Evolutionary conservation across 345 rosid genomes (phyloP).

Genomic region (Salix udensis): DNA sequence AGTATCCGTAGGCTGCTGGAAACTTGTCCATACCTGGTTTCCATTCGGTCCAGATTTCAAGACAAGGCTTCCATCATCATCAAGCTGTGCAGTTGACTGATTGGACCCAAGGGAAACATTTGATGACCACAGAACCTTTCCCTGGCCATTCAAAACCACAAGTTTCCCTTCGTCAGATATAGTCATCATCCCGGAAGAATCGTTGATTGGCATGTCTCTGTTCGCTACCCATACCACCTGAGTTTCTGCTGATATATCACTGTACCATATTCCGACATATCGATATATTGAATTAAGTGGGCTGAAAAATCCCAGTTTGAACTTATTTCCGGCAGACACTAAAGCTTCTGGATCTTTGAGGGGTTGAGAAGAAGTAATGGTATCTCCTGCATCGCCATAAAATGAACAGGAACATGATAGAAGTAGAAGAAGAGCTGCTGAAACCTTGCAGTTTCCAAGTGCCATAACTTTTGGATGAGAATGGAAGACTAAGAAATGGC

Average conservation of each 20-base stretch:
- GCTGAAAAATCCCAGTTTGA: not conserved
- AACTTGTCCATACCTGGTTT: too few species aligned
- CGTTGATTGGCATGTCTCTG: slow-evolving; percentile 12
- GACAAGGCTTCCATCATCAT: too few species aligned
- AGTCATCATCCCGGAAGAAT: slow-evolving; percentile 34
- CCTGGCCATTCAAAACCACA: too few species aligned
- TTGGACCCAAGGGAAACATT: too few species aligned
- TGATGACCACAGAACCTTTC: too few species aligned
- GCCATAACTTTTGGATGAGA: not conserved
- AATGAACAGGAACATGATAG: not conserved
- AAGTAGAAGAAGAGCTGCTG: not conserved
- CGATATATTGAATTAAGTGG: not conserved
- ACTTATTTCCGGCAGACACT: not conserved
- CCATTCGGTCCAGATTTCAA: too few species aligned
- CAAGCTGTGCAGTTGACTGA: too few species aligned
- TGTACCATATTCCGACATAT: slow-evolving; percentile 11
- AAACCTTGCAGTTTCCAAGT: not conserved
- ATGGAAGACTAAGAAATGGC: not conserved
- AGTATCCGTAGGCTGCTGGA: too few species aligned
- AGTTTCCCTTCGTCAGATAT: not conserved
- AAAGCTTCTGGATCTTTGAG: slow-evolving; percentile 7
- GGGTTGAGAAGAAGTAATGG: not conserved
- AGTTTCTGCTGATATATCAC: not conserved
- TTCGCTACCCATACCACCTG: slow-evolving; percentile 6
- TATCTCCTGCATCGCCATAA: not conserved